phyloP scores from a whole-genome alignment of 805 yeast species.

The Zygosaccharomyces kombuchaensis region DNA sequence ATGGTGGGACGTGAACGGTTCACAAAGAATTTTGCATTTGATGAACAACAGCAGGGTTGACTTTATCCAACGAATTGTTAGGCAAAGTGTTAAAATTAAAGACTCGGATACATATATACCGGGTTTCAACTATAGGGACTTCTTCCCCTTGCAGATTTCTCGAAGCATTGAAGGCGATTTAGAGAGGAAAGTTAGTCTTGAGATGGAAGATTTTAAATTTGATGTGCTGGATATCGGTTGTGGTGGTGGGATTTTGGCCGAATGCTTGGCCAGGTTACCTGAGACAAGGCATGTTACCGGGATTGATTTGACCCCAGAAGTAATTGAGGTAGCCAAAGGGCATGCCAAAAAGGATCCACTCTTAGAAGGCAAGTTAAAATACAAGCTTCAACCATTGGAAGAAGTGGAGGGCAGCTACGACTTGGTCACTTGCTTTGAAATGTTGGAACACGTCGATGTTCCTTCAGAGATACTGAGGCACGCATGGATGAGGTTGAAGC shows the following conservation, averaged over 20 bases:
- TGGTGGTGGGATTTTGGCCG: slow-evolving; percentile 95
- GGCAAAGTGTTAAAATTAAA: slow-evolving; percentile 25
- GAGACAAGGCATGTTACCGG: slow-evolving; percentile 66
- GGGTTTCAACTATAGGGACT: slow-evolving; percentile 58
- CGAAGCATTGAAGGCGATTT: slow-evolving; percentile 51
- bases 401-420: slow-evolving; percentile 54
- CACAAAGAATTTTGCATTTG: slow-evolving; percentile 89
- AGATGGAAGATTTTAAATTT: slow-evolving; percentile 36
- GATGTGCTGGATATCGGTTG: slow-evolving; percentile 86
- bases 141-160: slow-evolving; percentile 58
- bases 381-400: slow-evolving; percentile 61
- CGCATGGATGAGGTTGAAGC: slow-evolving; percentile 64
- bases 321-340: slow-evolving; percentile 67
- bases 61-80: slow-evolving; percentile 63
- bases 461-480: slow-evolving; percentile 70
- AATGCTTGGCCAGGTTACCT: slow-evolving; percentile 74
- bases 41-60: slow-evolving; percentile 91
- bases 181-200: slow-evolving; percentile 36
- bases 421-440: slow-evolving; percentile 85
- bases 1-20: slow-evolving; percentile 98
- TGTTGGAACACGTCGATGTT: slow-evolving; percentile 88
- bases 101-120: slow-evolving; percentile 59
- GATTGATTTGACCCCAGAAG: slow-evolving; percentile 81
- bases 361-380: slow-evolving; percentile 51
- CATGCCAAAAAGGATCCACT: slow-evolving; percentile 68